A percentile compares a stretch with the other conserved stretches of the same genome.
phyloP scores from a whole-genome alignment of 225 moss, liverwort and hornwort species.

The Pseudoscleropodium purum region DNA sequence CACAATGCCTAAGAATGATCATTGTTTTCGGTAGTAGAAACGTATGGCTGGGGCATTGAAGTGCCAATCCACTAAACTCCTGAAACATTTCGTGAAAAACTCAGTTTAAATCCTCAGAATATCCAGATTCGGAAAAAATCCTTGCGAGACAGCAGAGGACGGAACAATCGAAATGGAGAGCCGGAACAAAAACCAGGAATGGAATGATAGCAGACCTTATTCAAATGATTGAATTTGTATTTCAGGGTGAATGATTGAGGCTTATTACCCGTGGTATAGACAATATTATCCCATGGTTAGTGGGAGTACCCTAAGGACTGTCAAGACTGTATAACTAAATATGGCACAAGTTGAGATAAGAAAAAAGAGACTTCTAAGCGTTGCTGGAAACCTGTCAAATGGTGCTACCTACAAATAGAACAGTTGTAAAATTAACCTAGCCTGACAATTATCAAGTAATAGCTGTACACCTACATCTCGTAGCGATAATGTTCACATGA shows the following conservation, averaged over 20 bases:
- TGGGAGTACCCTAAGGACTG: background rate
- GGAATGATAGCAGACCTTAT: background rate
- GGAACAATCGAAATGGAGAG: background rate
- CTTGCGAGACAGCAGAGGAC: background rate
- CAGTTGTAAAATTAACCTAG: background rate
- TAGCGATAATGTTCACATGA: slow-evolving; percentile 7
- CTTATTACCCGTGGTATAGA: slow-evolving; percentile 13
- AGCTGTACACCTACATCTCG: slow-evolving; percentile 25
- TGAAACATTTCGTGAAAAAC: background rate
- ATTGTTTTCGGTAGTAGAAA: too few species aligned
- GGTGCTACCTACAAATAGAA: background rate
- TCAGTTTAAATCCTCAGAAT: background rate
- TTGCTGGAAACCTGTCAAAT: background rate
- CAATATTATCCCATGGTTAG: background rate
- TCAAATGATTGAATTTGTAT: slow-evolving; percentile 14
- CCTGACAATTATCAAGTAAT: background rate
- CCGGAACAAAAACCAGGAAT: background rate
- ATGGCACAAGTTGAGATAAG: slow-evolving; percentile 21
- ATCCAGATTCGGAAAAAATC: background rate
- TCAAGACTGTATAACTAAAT: slow-evolving; percentile 7
- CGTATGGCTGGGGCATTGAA: background rate
- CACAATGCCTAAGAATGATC: background rate
- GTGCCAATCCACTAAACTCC: background rate
- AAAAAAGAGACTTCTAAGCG: background rate
- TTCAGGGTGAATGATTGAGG: slow-evolving; percentile 9